These are phyloP conservation scores for Ophiocordyceps unilateralis DNA, from an alignment of 2,329 filamentous ascomycete species.

Conservation along the genomic window DNA sequence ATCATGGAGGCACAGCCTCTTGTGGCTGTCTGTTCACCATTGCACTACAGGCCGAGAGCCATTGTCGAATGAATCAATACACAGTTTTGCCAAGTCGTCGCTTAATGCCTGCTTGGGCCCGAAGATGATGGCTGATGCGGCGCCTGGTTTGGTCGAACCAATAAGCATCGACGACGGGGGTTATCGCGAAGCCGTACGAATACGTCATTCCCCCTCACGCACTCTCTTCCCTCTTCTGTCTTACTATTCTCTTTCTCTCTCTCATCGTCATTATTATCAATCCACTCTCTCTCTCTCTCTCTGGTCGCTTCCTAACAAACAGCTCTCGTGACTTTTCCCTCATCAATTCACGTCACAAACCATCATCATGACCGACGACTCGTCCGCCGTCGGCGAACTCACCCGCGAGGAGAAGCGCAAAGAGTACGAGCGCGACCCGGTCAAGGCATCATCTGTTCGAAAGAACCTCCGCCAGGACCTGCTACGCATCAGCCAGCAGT, in stretches of 20 bases:
- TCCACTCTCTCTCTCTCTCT: not conserved
- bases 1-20: too few relatives aligned
- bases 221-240: not conserved
- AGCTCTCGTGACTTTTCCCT: not conserved
- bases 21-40: too few relatives aligned
- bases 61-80: too few relatives aligned
- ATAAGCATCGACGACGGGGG: not conserved
- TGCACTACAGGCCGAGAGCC: too few relatives aligned
- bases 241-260: not conserved
- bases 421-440: not conserved
- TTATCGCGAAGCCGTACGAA: not conserved
- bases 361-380: not conserved
- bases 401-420: conserved; percentile 2
- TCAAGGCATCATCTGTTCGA: not conserved
- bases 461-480: conserved; percentile 2
- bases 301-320: not conserved
- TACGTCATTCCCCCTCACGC: not conserved
- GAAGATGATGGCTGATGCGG: too few relatives aligned
- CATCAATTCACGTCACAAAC: not conserved
- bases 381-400: not conserved
- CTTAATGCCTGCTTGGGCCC: too few relatives aligned
- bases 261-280: too few relatives aligned
- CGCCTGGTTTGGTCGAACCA: not conserved
- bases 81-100: too few relatives aligned
- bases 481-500: conserved; percentile 1